phyloP scores from a whole-genome alignment of 352 stramenopile species.

The Phytophthora pseudosyringae region DNA sequence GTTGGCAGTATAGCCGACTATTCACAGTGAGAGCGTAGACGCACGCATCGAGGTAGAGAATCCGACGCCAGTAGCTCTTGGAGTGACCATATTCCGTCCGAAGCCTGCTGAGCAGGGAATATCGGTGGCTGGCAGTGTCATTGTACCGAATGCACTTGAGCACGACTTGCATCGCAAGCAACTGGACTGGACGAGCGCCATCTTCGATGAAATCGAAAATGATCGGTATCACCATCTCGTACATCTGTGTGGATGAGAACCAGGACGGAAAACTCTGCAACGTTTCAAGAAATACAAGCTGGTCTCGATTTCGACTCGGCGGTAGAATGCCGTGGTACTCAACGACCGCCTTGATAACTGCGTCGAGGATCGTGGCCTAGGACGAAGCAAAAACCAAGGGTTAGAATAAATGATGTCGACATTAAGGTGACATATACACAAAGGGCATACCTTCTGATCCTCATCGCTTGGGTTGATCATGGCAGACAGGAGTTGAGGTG shows the following conservation, averaged over 20 bases:
- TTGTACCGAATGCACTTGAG: conserved; percentile 77
- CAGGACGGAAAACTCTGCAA: conserved; percentile 65
- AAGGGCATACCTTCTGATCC: conserved; percentile 65
- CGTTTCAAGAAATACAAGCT: conserved; percentile 70
- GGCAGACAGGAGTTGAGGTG: conserved; percentile 55
- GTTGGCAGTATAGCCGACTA: conserved; percentile 75
- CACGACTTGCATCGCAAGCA: conserved; percentile 68
- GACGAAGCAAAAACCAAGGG: not conserved
- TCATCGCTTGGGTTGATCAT: conserved; percentile 65
- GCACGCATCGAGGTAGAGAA: conserved; percentile 79
- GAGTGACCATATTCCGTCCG: conserved; percentile 76
- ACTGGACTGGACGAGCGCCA: conserved; percentile 73
- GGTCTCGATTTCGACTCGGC: conserved; percentile 70
- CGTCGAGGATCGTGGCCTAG: conserved; percentile 60
- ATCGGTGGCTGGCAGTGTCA: conserved; percentile 69
- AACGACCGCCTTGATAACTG: conserved; percentile 65
- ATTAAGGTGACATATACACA: not conserved
- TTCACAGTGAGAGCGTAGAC: conserved; percentile 66
- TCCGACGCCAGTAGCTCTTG: conserved; percentile 77
- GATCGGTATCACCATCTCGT: conserved; percentile 78
- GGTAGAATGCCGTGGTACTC: conserved; percentile 80
- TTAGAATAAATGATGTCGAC: not conserved
- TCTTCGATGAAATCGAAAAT: conserved; percentile 84
- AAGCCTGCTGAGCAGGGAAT: conserved; percentile 71
- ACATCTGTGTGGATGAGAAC: conserved; percentile 66